Conservation (phyloP, 176 grass and related monocot genomes). For the Stipa capillata region DNA sequence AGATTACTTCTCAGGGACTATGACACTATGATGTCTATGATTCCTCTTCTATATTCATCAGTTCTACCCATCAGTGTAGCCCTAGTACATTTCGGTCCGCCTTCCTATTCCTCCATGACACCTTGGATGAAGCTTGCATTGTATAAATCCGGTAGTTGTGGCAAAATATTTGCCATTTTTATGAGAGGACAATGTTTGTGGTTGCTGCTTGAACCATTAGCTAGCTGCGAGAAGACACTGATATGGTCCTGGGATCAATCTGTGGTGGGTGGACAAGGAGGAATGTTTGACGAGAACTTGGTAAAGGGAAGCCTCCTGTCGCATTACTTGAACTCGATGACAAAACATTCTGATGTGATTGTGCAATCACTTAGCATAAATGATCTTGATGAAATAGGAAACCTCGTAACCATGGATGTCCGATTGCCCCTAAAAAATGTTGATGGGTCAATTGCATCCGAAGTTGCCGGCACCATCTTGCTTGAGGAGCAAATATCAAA, state of each 20-base stretch:
- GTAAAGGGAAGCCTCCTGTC: slow-evolving; percentile 70
- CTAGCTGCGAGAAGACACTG: slow-evolving; percentile 66
- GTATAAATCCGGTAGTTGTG: slow-evolving; percentile 59
- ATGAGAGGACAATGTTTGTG: slow-evolving; percentile 89
- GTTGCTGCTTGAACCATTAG: slow-evolving; percentile 72
- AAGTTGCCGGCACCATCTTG: background rate
- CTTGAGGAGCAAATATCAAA: slow-evolving; percentile 31
- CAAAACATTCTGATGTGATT: slow-evolving; percentile 68
- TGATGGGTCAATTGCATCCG: slow-evolving; percentile 51
- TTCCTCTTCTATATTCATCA: slow-evolving; percentile 68
- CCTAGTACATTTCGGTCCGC: slow-evolving; percentile 82
- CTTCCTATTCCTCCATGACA: slow-evolving; percentile 90
- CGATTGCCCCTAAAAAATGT: slow-evolving; percentile 62
- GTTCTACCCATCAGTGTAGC: slow-evolving; percentile 57
- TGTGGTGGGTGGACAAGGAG: slow-evolving; percentile 52
- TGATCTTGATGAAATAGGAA: slow-evolving; percentile 77
- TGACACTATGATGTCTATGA: slow-evolving; percentile 89
- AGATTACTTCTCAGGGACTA: slow-evolving; percentile 82
- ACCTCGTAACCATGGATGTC: slow-evolving; percentile 55
- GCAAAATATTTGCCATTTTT: slow-evolving; percentile 69
- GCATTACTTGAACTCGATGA: slow-evolving; percentile 79
- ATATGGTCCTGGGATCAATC: slow-evolving; percentile 95
- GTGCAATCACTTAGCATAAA: slow-evolving; percentile 71
- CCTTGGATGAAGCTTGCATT: slow-evolving; percentile 96
- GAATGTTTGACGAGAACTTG: slow-evolving; percentile 75